Base-by-base conservation (phyloP, 140 eudicot genomes). In the Oenanthe javanica region DNA sequence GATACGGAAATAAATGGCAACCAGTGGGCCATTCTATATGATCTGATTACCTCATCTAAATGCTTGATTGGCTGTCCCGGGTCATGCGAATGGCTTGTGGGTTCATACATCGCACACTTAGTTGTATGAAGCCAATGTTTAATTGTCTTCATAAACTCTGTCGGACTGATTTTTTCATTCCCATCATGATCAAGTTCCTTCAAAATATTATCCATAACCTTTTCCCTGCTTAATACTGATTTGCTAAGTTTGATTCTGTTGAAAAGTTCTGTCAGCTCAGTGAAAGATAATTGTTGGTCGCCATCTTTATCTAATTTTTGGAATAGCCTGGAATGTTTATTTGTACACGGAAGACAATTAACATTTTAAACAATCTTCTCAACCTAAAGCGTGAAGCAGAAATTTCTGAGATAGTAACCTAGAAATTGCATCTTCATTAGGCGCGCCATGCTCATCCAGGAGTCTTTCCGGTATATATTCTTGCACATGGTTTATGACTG, bases 61-160 rank as follows among this genome's bases (percentile, higher is more conserved):
- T 88, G 91, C 78, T 90, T 91, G 82, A 86, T 80, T 6, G 91
- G 90, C 72, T 69, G 81, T 77, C 76, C 83, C 2, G 91, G 81
- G 16, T 85, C 90, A 81, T 89, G 88, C 5, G 77, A 74, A 46
- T 45, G 77, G 6, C 23, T 72, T 11, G 15, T 9, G 50, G 86
- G 86, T 83, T 87, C 88, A 82, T 85, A 78, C 76, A 87, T 80
- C 40, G 92, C 90, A 40, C 81, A 80, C 77, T 86, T 91, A 25
- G 89, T 87, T 77, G 87, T 89, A 49, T 91, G 94, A 73, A 91
- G 89, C 94, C 92, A 89, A 73, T 87, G 87, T 47, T 87, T 85
- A 75, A 91, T 72, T 72, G 87, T 88, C 47, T 69, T 80, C 2
- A 89, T 89, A 81, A 91, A 91, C 66, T 91, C 92, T 70, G 87